Percentiles rank a stretch among this genome's conserved stretches.
Conservation (phyloP, 768 basidiomycete genomes). For the Cystofilobasidium ferigula region DNA sequence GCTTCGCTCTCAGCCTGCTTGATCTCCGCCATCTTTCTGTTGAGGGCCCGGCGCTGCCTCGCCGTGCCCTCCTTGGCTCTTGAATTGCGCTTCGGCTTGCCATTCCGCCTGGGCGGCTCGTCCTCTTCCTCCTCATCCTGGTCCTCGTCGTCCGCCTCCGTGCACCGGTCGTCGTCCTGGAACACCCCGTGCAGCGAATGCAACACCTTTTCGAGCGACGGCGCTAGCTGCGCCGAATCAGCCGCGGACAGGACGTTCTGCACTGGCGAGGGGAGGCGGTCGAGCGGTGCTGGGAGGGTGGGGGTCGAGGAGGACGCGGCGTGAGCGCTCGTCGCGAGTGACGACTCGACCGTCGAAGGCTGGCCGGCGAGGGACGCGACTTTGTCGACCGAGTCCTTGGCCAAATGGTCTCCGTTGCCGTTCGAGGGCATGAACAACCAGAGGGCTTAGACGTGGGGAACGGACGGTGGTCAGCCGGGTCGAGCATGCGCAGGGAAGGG, state of each 20-base stretch:
- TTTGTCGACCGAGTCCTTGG: too few species aligned
- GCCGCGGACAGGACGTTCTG: neutral
- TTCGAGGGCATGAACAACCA: neutral
- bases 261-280: neutral
- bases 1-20: neutral
- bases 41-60: neutral
- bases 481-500: neutral
- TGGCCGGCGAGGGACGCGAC: neutral
- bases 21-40: neutral
- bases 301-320: neutral
- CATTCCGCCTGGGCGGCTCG: neutral
- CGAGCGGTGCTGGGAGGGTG: neutral
- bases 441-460: neutral
- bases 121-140: neutral
- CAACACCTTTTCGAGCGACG: neutral
- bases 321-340: neutral
- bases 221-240: neutral
- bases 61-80: neutral
- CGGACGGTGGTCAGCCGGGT: neutral
- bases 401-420: neutral
- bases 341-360: too few species aligned
- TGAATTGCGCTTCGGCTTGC: too few species aligned
- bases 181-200: neutral
- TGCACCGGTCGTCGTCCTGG: neutral
- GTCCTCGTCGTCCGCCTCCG: neutral